These are phyloP conservation scores for Prillingera fragicola DNA, from an alignment of 1,284 basidiomycete species.

Conservation along the genomic window DNA sequence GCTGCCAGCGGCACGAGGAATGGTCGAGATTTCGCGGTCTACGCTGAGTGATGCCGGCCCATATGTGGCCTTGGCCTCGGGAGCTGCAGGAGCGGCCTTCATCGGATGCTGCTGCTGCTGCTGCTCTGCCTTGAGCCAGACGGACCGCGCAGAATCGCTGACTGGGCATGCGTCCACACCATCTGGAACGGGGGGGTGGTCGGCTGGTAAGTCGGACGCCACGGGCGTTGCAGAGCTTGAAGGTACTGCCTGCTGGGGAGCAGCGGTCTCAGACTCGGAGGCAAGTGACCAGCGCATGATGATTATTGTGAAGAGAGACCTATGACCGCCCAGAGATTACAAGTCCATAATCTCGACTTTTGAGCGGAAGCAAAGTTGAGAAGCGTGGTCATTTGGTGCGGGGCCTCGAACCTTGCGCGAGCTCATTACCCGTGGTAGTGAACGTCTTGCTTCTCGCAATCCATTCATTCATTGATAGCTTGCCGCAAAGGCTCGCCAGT, in stretches of 20 bases:
- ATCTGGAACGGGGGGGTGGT: slow-evolving; percentile 19
- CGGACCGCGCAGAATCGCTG: slow-evolving; percentile 52
- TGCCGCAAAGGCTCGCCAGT: no score
- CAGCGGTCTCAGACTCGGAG: slow-evolving; percentile 1
- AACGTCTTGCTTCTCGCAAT: no score
- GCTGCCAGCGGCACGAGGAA: slow-evolving; percentile 57
- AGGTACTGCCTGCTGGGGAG: neutral
- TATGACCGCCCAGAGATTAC: neutral
- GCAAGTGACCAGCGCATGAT: slow-evolving; percentile 10
- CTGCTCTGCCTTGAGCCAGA: slow-evolving; percentile 44
- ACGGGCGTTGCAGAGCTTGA: neutral
- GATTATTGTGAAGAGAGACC: no score
- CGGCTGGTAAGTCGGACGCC: slow-evolving; percentile 6
- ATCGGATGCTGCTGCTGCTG: slow-evolving; percentile 35
- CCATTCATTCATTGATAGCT: no score
- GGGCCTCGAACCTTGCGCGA: no score
- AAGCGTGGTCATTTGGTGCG: no score
- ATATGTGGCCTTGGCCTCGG: slow-evolving; percentile 49
- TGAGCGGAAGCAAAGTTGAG: slow-evolving; percentile 12
- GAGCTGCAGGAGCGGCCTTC: slow-evolving; percentile 37
- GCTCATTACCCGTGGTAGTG: no score
- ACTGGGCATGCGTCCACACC: slow-evolving; percentile 62
- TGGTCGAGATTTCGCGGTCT: slow-evolving; percentile 78
- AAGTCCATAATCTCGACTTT: slow-evolving; percentile 6
- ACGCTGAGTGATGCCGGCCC: slow-evolving; percentile 44